Evolutionary conservation across 1,139 yeast genomes (phyloP).

Genomic region (Schwanniomyces etchellsii): DNA sequence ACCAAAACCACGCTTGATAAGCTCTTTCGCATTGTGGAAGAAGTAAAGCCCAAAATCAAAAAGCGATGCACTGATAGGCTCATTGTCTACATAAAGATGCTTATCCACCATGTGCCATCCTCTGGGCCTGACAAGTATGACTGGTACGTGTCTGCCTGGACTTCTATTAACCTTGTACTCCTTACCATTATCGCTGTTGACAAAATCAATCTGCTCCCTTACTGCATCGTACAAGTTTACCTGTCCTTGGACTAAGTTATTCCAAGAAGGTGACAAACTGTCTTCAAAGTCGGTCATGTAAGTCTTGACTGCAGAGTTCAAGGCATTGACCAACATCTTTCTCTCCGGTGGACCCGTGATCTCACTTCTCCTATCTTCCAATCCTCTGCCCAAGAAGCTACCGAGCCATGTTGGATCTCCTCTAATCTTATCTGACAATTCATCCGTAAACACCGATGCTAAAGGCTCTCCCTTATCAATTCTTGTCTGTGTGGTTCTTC

Average conservation of each 20-base stretch:
- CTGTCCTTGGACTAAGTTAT: conserved; percentile 12
- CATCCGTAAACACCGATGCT: conserved; percentile 7
- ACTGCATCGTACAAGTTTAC: conserved; percentile 14
- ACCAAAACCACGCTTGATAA: conserved; percentile 18
- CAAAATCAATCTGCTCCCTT: conserved; percentile 12
- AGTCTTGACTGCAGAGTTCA: conserved; percentile 14
- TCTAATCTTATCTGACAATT: conserved; percentile 7
- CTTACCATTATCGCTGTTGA: conserved; percentile 7
- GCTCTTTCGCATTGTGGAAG: conserved; percentile 17
- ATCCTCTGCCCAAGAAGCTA: conserved; percentile 11
- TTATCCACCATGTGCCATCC: conserved; percentile 18
- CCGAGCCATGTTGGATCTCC: conserved; percentile 13
- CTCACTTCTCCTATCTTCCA: conserved; percentile 14
- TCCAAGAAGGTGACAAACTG: conserved; percentile 14
- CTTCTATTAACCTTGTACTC: conserved; percentile 9
- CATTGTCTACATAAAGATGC: conserved; percentile 13
- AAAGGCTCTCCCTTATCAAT: conserved; percentile 11
- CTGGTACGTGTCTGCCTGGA: conserved; percentile 9
- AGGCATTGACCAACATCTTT: conserved; percentile 15
- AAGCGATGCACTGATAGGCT: conserved; percentile 13
- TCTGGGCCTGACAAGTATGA: conserved; percentile 14
- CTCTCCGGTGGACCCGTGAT: conserved; percentile 17
- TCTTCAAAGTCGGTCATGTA: conserved; percentile 17
- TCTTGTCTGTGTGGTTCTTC: conserved; percentile 9
- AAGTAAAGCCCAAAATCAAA: conserved; percentile 15